phyloP scores from a whole-genome alignment of 1,284 basidiomycete species.

The Puccinia polysora region DNA sequence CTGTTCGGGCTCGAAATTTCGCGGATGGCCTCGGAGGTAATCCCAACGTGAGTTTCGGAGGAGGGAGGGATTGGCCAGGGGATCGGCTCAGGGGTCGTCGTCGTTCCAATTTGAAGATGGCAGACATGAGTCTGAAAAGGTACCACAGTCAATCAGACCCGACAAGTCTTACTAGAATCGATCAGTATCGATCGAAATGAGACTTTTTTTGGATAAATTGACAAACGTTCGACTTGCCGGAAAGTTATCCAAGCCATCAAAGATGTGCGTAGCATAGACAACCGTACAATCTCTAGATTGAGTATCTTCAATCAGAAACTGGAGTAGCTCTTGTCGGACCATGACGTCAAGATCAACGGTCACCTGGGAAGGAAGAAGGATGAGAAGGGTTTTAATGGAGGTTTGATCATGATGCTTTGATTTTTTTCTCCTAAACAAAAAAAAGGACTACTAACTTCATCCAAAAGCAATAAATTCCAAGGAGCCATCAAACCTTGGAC shows the following conservation, averaged over 20 bases:
- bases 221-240: constrained; percentile 59
- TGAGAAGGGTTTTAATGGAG: neutral
- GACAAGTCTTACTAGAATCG: no score
- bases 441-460: constrained; percentile 63
- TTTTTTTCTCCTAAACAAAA: neutral
- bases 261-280: constrained; percentile 92
- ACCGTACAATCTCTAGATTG: constrained; percentile 78
- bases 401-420: no score
- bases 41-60: constrained; percentile 39
- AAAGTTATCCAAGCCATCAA: constrained; percentile 78
- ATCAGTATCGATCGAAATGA: no score
- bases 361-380: constrained; percentile 59
- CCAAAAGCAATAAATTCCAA: constrained; percentile 87
- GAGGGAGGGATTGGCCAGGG: constrained; percentile 61
- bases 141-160: neutral
- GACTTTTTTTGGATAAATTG: no score
- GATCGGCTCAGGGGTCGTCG: constrained; percentile 62
- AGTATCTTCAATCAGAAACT: constrained; percentile 80
- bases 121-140: constrained; percentile 65
- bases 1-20: constrained; percentile 48
- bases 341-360: constrained; percentile 98
- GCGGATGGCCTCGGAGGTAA: constrained; percentile 45
- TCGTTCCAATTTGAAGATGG: constrained; percentile 76
- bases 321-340: constrained; percentile 82
- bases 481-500: constrained; percentile 94